Percentiles rank a stretch among this genome's conserved stretches.
Conservation (phyloP, 176 grass and related monocot genomes). For the Paspalum notatum region DNA sequence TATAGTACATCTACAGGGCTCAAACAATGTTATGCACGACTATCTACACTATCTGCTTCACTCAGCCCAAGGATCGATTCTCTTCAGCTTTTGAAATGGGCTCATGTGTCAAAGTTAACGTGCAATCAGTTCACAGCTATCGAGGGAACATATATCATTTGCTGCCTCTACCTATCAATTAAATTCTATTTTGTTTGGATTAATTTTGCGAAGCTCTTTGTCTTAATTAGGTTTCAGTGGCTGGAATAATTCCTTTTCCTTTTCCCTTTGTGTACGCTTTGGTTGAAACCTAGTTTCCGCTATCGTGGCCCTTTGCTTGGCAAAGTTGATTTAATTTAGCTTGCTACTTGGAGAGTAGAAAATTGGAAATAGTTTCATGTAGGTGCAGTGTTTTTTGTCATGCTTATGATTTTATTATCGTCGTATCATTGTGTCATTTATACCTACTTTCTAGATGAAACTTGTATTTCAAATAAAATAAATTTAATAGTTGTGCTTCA, state of each 20-base stretch:
- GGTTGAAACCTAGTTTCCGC: background rate
- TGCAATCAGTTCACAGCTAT: background rate
- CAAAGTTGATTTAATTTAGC: background rate
- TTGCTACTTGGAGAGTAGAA: background rate
- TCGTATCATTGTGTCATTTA: background rate
- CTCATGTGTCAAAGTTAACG: background rate
- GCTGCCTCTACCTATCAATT: background rate
- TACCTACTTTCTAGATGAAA: background rate
- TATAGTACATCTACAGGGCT: too few relatives aligned
- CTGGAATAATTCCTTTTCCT: background rate
- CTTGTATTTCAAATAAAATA: background rate
- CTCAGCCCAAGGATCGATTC: background rate
- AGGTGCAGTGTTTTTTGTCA: conserved; percentile 1
- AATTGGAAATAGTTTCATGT: background rate
- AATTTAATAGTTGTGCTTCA: background rate
- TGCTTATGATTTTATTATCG: background rate
- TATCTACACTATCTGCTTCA: too few relatives aligned
- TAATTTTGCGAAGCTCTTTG: background rate
- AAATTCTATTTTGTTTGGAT: background rate
- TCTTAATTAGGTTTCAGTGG: background rate
- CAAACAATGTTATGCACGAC: too few relatives aligned
- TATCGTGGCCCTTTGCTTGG: background rate
- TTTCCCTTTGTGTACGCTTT: background rate
- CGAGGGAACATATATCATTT: background rate
- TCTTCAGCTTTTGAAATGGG: background rate